Conservation (phyloP, 2,329 filamentous ascomycete genomes). For the Xylaria sp. region DNA sequence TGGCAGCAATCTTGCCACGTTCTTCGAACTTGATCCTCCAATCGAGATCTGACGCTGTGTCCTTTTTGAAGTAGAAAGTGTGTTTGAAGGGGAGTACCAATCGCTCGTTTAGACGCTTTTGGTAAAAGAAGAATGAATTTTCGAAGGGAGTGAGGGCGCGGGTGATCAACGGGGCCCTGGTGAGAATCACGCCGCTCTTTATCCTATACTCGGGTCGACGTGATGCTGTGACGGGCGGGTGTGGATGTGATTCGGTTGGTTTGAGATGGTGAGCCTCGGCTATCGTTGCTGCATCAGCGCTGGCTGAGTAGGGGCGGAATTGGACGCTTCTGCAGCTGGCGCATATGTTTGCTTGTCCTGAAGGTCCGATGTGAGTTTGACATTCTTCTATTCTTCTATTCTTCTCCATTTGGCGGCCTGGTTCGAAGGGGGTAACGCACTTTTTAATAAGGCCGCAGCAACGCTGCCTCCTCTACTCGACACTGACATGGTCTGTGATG, state of each 20-base stretch:
- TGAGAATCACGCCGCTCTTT: constrained; percentile 79
- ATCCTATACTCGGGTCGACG: constrained; percentile 57
- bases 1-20: constrained; percentile 76
- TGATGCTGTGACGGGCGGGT: constrained; percentile 46
- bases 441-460: constrained; percentile 60
- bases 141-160: constrained; percentile 87
- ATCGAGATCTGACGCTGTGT: constrained; percentile 84
- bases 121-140: constrained; percentile 94
- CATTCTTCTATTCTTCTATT: constrained; percentile 5
- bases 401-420: not conserved
- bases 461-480: constrained; percentile 66
- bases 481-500: constrained; percentile 59
- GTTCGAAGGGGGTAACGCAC: constrained; percentile 53
- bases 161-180: constrained; percentile 87
- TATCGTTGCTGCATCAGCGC: constrained; percentile 50
- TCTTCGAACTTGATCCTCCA: constrained; percentile 88
- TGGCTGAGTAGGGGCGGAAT: constrained; percentile 51
- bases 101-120: constrained; percentile 95
- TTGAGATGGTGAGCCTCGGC: constrained; percentile 51
- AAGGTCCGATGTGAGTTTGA: constrained; percentile 1
- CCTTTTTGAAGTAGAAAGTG: constrained; percentile 94
- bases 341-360: constrained; percentile 52
- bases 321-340: constrained; percentile 48
- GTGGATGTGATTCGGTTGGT: constrained; percentile 49
- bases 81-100: constrained; percentile 86